Conservation (phyloP, 805 yeast genomes). For the Candida argentea region DNA sequence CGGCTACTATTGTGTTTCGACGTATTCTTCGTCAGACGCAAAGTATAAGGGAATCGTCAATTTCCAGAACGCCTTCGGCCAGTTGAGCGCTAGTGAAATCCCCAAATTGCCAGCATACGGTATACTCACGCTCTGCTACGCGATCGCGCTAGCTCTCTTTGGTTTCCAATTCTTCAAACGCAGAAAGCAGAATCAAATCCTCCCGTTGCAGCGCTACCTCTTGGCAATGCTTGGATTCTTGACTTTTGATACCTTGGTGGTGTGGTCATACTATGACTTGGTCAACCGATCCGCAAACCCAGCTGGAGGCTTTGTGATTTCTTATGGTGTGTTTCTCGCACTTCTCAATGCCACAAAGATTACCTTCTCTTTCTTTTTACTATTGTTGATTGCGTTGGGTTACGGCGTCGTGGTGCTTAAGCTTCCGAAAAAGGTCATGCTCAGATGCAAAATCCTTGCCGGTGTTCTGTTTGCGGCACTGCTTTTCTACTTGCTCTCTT, state of each 20-base stretch:
- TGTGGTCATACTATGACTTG: constrained; percentile 87
- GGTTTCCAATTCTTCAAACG: constrained; percentile 79
- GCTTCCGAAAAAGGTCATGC: constrained; percentile 65
- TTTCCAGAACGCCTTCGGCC: constrained; percentile 89
- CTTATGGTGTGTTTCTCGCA: constrained; percentile 68
- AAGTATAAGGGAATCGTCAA: constrained; percentile 59
- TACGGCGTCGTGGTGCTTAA: constrained; percentile 91
- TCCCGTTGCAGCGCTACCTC: constrained; percentile 85
- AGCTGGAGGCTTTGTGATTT: constrained; percentile 49
- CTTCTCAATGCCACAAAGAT: constrained; percentile 71
- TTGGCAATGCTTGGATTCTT: constrained; percentile 77
- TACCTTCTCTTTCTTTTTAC: constrained; percentile 75
- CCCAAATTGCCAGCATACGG: constrained; percentile 90
- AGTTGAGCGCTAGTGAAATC: constrained; percentile 79
- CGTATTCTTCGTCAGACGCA: constrained; percentile 34
- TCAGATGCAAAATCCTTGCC: constrained; percentile 38
- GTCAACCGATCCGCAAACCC: constrained; percentile 48
- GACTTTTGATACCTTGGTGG: constrained; percentile 73
- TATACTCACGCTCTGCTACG: constrained; percentile 71
- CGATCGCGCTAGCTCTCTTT: constrained; percentile 71
- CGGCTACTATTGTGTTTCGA: constrained; percentile 88
- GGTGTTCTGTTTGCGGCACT: constrained; percentile 27
- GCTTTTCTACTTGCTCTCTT: constrained; percentile 23
- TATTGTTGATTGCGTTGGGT: constrained; percentile 80
- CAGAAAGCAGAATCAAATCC: constrained; percentile 60